Evolutionary conservation across 352 stramenopile species (phyloP), one percentile per base, ranked within the genome.

Genomic region (Pythium pyrilobum): DNA sequence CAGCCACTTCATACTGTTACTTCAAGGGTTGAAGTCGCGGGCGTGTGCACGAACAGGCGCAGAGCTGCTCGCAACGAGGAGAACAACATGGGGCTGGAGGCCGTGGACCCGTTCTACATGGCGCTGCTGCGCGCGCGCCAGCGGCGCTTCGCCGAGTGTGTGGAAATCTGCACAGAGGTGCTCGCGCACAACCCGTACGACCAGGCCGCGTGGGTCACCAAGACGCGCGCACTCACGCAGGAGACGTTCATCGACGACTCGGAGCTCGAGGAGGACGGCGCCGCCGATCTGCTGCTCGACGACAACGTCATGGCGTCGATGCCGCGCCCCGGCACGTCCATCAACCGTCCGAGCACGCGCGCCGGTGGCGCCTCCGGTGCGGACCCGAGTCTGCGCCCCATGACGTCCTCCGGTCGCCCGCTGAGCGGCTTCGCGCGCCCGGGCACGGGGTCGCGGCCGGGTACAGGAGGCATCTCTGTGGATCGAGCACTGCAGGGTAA

Each of bases 191-290:
- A 95, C 43, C 87, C 87, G 46, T 92, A 94, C 58, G 87, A 96
- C 55, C 54, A 91, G 77, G 88, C 87, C 3, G 84, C 77, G 23
- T 97, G 90, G 89, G 76, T 96, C 42, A 85, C 89, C 57, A 97
- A 97, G 72, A 92, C 80, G 31, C 81, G 87, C 44, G 87, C 87
- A 23, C 63, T 97, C 46, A 97, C 85, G 3, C 74, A 82, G 57
- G 70, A 96, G 57, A 92, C 85, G 52, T 97, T 77, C 68, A 78
- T 97, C 31, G 91, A 97, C 67, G 91, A 97, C 66, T 96, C 87
- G 43, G 89, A 97, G 57, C 77, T 96, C 42, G 87, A 96, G 54
- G 89, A 96, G 36, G 79, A 96, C 62, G 89, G 89, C 50, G 83
- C 90, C 1, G 88, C 86, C 0, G 90, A 97, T 40, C 49, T 97